Base-by-base conservation (phyloP, 306 rosid species). In the Prunus davidiana region DNA sequence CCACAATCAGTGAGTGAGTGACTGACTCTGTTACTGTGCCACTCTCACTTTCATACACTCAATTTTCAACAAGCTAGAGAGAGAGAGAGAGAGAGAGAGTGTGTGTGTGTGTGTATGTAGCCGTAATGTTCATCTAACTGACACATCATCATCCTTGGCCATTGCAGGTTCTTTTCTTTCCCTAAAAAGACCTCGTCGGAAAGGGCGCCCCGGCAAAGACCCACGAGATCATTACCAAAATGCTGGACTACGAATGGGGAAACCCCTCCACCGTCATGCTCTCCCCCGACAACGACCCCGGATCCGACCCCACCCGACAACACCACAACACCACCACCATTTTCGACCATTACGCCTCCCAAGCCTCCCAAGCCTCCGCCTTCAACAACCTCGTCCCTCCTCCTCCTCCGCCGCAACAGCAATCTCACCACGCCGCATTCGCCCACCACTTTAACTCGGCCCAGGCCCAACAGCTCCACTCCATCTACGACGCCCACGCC, bases 191-290 rank as follows among this genome's bases (percentile, higher is more conserved):
- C 82, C 32, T 20, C 74, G 68, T 69, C 64, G 32, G 64, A 58
- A 14, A 58, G 16, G 9, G 43, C 43, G 15, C 52, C 51, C 13
- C 14, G 16, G 15, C 51, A 47, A 22, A 15, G 12, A 56, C 18
- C 57, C 18, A 18, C 57, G 8, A n/a, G 57, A 52, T 52, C 57
- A 18, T 52, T 56, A n/a, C 12, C 76, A 60, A 82, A 34, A 94
- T 94, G 98, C 81, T 92, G 87, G 97, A 92, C 73, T 94, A 94
- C 77, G 97, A 89, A 83, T 94, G 98, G 98, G 96, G 93, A 12
- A 90, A 86, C 84, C 89, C 97, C 2, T 79, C 93, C 3, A 67
- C 82, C 18, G 87, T 94, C 49, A 89, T 94, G 86, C 89, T 91
- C 25, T 64, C 95, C 3, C 84, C 81, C 6, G 91, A 82, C 25